A percentile compares a stretch with the other conserved stretches of the same genome.
phyloP scores from a whole-genome alignment of 441 rosid genomes.

The Euphorbia celastroides region DNA sequence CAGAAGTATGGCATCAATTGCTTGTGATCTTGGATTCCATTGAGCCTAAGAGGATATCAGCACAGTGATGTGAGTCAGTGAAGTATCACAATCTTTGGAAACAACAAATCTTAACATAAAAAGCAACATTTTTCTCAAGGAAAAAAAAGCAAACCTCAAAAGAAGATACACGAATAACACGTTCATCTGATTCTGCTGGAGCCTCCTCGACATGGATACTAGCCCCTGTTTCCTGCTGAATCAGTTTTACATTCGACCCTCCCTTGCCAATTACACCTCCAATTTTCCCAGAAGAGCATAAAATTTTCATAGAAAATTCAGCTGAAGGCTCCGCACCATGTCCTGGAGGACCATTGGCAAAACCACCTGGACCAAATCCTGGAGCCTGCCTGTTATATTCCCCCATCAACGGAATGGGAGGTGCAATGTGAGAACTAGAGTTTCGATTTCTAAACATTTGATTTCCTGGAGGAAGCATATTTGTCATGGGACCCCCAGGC shows the following conservation, averaged over 20 bases:
- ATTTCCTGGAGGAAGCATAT: constrained; percentile 27
- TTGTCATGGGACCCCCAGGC: constrained; percentile 27
- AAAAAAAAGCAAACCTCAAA: constrained; percentile 35
- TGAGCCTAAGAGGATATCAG: constrained; percentile 34
- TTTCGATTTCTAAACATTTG: constrained; percentile 31
- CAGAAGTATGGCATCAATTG: constrained; percentile 54
- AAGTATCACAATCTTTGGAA: constrained; percentile 1
- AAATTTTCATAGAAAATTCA: constrained; percentile 51
- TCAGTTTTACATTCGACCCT: constrained; percentile 44
- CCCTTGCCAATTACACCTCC: constrained; percentile 66
- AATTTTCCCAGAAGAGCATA: constrained; percentile 47
- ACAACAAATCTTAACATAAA: background rate
- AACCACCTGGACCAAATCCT: constrained; percentile 32
- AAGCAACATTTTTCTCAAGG: background rate
- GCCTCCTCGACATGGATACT: constrained; percentile 51
- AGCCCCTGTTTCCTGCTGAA: constrained; percentile 53
- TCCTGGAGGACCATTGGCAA: constrained; percentile 30
- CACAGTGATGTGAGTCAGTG: background rate
- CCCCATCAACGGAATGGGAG: constrained; percentile 33
- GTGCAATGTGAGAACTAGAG: constrained; percentile 27
- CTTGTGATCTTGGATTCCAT: constrained; percentile 42
- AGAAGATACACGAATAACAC: constrained; percentile 45
- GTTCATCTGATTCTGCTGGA: constrained; percentile 40
- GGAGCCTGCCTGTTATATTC: constrained; percentile 28
- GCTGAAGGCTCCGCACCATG: constrained; percentile 36